Conservation (phyloP, 345 rosid genomes). For the Anastatica hierochuntica region DNA sequence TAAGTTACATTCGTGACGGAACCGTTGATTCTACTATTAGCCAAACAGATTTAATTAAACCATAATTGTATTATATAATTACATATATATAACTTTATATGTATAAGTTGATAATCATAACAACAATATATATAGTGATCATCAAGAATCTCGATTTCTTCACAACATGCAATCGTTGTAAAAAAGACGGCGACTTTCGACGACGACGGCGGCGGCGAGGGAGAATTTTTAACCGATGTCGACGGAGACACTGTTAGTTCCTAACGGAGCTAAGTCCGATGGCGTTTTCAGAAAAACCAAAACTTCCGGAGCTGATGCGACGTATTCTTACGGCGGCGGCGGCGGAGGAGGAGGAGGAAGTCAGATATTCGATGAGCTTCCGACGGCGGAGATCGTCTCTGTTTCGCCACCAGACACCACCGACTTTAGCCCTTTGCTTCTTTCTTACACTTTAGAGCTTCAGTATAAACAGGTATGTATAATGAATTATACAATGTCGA, state of each 20-base stretch:
- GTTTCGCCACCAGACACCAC: slow-evolving; percentile 69
- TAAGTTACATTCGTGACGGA: slow-evolving; percentile 11
- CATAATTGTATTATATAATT: too few relatives aligned
- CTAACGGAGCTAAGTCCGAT: slow-evolving; percentile 20
- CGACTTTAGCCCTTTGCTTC: slow-evolving; percentile 81
- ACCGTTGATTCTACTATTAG: slow-evolving; percentile 8
- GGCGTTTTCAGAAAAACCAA: slow-evolving; percentile 16
- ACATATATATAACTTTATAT: background rate
- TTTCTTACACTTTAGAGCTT: slow-evolving; percentile 72
- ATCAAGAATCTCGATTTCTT: background rate
- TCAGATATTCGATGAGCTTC: slow-evolving; percentile 61
- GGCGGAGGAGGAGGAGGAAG: slow-evolving; percentile 3
- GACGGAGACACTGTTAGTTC: slow-evolving; percentile 51
- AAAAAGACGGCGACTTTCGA: slow-evolving; percentile 12
- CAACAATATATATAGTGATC: too few relatives aligned
- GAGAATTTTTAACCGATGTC: slow-evolving; percentile 26
- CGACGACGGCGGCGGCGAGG: background rate
- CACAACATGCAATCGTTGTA: slow-evolving; percentile 6
- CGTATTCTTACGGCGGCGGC: slow-evolving; percentile 3
- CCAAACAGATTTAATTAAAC: too few relatives aligned
- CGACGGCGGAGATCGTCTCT: slow-evolving; percentile 49
- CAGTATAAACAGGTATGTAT: slow-evolving; percentile 60
- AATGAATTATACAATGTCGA: background rate
- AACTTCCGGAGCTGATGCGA: slow-evolving; percentile 5
- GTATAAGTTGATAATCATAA: too few relatives aligned